Evolutionary conservation across 1,284 basidiomycete species (phyloP).

Genomic region (Schizophyllum commune): DNA sequence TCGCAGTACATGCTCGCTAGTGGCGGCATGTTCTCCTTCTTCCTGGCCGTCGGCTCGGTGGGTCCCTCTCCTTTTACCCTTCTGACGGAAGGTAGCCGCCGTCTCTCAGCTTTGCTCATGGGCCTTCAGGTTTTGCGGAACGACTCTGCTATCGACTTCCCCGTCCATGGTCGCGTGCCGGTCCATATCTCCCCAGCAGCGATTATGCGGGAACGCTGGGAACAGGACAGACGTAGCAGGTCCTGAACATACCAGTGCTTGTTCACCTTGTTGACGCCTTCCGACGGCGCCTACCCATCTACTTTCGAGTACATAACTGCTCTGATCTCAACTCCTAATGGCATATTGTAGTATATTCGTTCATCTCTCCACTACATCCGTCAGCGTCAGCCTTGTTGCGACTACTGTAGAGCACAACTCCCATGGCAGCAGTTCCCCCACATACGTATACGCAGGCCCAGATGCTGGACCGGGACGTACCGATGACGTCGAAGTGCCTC

Average conservation of each 20-base stretch:
- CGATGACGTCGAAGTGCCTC: not conserved
- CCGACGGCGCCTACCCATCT: not conserved
- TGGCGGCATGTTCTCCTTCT: constrained; percentile 47
- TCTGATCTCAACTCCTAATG: constrained; percentile 4
- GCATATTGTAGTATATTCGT: not conserved
- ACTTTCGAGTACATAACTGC: constrained; percentile 4
- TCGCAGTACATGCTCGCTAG: constrained; percentile 94
- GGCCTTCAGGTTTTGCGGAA: not conserved
- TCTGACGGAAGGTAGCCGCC: not conserved
- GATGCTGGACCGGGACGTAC: not conserved
- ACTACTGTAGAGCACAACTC: no score
- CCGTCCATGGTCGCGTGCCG: not conserved
- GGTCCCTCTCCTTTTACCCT: constrained; percentile 16
- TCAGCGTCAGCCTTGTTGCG: no score
- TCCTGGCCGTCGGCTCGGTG: constrained; percentile 79
- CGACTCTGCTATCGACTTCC: not conserved
- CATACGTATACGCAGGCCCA: not conserved
- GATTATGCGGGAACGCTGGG: not conserved
- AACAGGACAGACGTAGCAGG: not conserved
- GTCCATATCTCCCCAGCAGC: not conserved
- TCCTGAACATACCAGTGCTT: not conserved
- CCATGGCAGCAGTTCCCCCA: no score
- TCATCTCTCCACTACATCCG: not conserved
- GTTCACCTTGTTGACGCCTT: not conserved
- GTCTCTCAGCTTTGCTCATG: not conserved